Conservation (phyloP, 495 filamentous ascomycete species). For the Cercophora newfieldiana region DNA sequence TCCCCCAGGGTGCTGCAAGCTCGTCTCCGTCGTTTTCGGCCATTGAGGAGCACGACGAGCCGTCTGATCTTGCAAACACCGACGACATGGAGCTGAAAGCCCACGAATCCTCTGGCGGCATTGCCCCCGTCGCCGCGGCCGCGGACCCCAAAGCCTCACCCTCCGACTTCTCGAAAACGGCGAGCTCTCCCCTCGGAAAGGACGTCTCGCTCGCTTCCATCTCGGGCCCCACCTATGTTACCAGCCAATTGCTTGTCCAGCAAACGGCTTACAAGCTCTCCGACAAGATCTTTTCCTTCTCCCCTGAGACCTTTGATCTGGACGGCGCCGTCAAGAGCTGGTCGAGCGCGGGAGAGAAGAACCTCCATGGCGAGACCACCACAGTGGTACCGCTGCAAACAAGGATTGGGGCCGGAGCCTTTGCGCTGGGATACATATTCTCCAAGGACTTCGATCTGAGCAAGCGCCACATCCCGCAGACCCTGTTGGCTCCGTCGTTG, state of each 20-base stretch:
- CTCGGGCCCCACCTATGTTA: conserved; percentile 85
- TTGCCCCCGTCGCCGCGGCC: conserved; percentile 8
- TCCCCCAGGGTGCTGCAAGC: conserved; percentile 21
- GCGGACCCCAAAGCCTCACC: conserved; percentile 18
- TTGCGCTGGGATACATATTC: conserved; percentile 96
- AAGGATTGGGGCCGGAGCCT: conserved; percentile 82
- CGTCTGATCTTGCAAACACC: conserved; percentile 6
- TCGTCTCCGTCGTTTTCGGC: conserved; percentile 9
- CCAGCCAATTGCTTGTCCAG: conserved; percentile 87
- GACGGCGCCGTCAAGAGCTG: conserved; percentile 79
- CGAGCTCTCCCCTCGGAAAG: conserved; percentile 64
- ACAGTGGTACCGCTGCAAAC: conserved; percentile 79
- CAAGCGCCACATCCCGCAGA: conserved; percentile 89
- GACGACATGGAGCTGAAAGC: conserved; percentile 30
- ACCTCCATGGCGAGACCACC: conserved; percentile 79
- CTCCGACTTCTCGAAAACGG: conserved; percentile 41
- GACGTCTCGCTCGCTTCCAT: conserved; percentile 63
- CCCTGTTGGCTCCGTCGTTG: conserved; percentile 80
- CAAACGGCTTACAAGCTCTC: conserved; percentile 92
- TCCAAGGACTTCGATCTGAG: conserved; percentile 89
- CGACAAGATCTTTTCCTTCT: conserved; percentile 96
- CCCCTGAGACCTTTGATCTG: conserved; percentile 87
- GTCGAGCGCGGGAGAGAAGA: conserved; percentile 63
- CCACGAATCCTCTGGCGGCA: conserved; percentile 27
- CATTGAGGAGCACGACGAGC: conserved; percentile 16